Evolutionary conservation across 1,284 basidiomycete species (phyloP).

Genomic region (Xerocomus nothofagi): DNA sequence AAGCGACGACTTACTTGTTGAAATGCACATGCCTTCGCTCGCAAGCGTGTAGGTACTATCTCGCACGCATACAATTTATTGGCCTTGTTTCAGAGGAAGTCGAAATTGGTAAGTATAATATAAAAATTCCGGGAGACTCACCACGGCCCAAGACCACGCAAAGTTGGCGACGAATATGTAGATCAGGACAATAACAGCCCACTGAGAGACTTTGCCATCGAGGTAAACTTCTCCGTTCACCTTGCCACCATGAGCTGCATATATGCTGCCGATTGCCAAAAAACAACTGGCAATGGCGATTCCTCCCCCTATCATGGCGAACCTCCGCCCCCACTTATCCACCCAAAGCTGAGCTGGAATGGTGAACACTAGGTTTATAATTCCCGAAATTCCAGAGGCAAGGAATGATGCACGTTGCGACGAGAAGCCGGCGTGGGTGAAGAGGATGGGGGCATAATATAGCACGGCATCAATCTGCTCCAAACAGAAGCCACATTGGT

Average conservation of each 20-base stretch:
- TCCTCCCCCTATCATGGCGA: constrained; percentile 47
- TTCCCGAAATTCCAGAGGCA: constrained; percentile 52
- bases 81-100: constrained; percentile 22
- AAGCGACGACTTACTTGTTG: constrained; percentile 41
- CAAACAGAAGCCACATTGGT: constrained; percentile 18
- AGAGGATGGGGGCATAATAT: constrained; percentile 53
- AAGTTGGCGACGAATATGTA: constrained; percentile 44
- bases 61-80: constrained; percentile 34
- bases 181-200: constrained; percentile 48
- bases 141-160: constrained; percentile 35
- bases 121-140: constrained; percentile 12
- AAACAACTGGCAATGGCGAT: constrained; percentile 41
- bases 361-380: constrained; percentile 47
- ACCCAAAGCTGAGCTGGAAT: constrained; percentile 42
- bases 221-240: constrained; percentile 26
- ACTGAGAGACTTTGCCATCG: constrained; percentile 33
- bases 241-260: constrained; percentile 38
- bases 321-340: constrained; percentile 48
- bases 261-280: constrained; percentile 43
- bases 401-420: constrained; percentile 48
- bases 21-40: constrained; percentile 37
- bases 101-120: neutral
- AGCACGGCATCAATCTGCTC: constrained; percentile 27
- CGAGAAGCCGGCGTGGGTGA: constrained; percentile 50
- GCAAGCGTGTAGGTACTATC: constrained; percentile 33